Percentiles rank a stretch among this genome's conserved stretches.
phyloP scores from a whole-genome alignment of 2,329 filamentous ascomycete species.

The Paecilomyces niveus region DNA sequence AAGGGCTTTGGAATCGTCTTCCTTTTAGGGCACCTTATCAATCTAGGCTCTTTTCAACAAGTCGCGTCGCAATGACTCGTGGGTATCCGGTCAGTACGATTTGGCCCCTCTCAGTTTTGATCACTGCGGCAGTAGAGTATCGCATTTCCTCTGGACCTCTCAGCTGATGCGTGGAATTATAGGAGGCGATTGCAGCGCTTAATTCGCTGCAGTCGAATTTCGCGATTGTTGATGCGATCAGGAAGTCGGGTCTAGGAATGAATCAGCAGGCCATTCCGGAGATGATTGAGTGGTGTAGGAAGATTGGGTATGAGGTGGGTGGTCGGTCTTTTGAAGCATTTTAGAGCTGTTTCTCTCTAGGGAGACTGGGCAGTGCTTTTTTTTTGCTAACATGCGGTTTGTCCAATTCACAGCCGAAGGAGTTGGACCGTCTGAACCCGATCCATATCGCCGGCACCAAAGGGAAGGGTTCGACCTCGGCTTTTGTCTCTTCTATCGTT shows the following conservation, averaged over 20 bases:
- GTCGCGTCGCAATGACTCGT: slow-evolving; percentile 28
- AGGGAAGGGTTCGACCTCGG: slow-evolving; percentile 84
- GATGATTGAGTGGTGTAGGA: slow-evolving; percentile 69
- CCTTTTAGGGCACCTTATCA: slow-evolving; percentile 11
- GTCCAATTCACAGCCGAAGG: slow-evolving; percentile 45
- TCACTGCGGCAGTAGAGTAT: neutral
- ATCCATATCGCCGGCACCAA: slow-evolving; percentile 92
- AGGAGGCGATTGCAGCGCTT: slow-evolving; percentile 66
- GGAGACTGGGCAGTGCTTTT: neutral
- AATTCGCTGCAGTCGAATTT: slow-evolving; percentile 75
- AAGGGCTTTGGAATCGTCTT: slow-evolving; percentile 15
- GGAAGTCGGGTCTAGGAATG: slow-evolving; percentile 64
- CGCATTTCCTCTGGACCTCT: slow-evolving; percentile 1
- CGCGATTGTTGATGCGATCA: slow-evolving; percentile 67
- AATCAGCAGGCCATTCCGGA: slow-evolving; percentile 74
- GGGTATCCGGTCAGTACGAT: slow-evolving; percentile 28
- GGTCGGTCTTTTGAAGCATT: slow-evolving; percentile 10
- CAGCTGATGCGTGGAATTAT: slow-evolving; percentile 3
- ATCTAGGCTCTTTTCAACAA: slow-evolving; percentile 22
- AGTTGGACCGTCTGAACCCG: slow-evolving; percentile 53
- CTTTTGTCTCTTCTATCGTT: slow-evolving; percentile 76
- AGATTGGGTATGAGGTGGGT: slow-evolving; percentile 67
- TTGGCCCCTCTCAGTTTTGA: neutral
- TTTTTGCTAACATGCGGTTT: neutral
- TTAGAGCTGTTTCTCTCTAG: neutral